phyloP scores from a whole-genome alignment of 2,329 filamentous ascomycete species.

The Metarhizium album region DNA sequence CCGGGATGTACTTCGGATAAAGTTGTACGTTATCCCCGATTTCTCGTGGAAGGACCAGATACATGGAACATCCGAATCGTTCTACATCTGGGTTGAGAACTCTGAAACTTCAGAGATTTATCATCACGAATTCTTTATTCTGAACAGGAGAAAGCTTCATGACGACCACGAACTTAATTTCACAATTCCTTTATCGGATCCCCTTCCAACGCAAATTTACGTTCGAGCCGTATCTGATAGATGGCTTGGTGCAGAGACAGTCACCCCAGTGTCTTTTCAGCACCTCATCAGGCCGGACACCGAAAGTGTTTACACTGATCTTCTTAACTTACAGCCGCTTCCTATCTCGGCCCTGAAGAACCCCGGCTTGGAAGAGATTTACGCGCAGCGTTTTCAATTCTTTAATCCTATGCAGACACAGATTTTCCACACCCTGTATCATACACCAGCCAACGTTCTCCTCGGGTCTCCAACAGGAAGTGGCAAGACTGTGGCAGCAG shows the following conservation, averaged over 20 bases:
- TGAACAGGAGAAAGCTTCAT: slow-evolving; percentile 79
- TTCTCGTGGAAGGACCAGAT: slow-evolving; percentile 92
- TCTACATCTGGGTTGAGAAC: slow-evolving; percentile 98
- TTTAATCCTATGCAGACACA: slow-evolving; percentile 99
- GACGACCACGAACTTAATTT: slow-evolving; percentile 98
- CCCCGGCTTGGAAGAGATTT: slow-evolving; percentile 75
- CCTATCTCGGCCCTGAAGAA: slow-evolving; percentile 83
- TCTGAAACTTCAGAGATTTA: slow-evolving; percentile 97
- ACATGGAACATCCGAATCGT: slow-evolving; percentile 89
- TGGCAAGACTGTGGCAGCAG: slow-evolving; percentile 93
- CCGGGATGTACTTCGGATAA: slow-evolving; percentile 85
- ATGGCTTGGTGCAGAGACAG: slow-evolving; percentile 94
- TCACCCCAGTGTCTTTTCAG: slow-evolving; percentile 91
- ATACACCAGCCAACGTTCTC: slow-evolving; percentile 83
- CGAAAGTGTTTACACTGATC: slow-evolving; percentile 91
- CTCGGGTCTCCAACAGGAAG: slow-evolving; percentile 93
- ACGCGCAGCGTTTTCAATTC: slow-evolving; percentile 79
- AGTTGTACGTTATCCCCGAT: slow-evolving; percentile 75
- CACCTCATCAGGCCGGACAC: slow-evolving; percentile 96
- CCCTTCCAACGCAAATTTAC: slow-evolving; percentile 90
- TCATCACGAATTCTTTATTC: slow-evolving; percentile 93
- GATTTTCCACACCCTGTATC: slow-evolving; percentile 92
- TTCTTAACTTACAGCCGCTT: slow-evolving; percentile 83
- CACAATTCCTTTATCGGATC: slow-evolving; percentile 89
- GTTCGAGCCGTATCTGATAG: slow-evolving; percentile 88